phyloP scores from a whole-genome alignment of 169 alveolate species.

The Plasmodium coatneyi region DNA sequence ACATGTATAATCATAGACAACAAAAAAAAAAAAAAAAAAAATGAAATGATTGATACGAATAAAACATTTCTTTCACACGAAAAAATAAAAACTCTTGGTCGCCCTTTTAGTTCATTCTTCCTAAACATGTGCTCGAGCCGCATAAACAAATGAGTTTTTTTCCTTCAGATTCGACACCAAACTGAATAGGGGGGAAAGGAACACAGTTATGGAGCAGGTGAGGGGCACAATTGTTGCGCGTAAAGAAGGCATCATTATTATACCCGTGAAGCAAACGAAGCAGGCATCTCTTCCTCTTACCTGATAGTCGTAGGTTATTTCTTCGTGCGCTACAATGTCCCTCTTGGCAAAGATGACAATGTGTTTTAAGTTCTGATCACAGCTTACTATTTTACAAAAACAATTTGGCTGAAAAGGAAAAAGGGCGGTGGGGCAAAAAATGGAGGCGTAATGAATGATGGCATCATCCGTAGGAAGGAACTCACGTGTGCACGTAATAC shows the following conservation, averaged over 20 bases:
- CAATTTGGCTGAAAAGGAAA: slow-evolving; percentile 86
- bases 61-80: neutral
- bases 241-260: neutral
- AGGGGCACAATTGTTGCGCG: neutral
- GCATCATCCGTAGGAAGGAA: neutral
- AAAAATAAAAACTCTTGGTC: neutral
- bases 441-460: neutral
- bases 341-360: slow-evolving; percentile 95
- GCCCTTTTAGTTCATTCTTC: slow-evolving; percentile 90
- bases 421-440: neutral
- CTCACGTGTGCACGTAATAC: neutral
- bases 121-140: slow-evolving; percentile 92
- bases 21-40: neutral
- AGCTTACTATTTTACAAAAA: slow-evolving; percentile 87
- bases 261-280: neutral
- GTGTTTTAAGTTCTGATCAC: slow-evolving; percentile 93
- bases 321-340: slow-evolving; percentile 94
- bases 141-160: slow-evolving; percentile 89
- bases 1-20: neutral
- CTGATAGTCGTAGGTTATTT: slow-evolving; percentile 97
- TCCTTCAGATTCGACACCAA: slow-evolving; percentile 91
- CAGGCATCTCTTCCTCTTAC: slow-evolving; percentile 48
- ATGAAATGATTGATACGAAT: neutral
- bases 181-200: slow-evolving; percentile 48
- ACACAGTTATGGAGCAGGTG: neutral